Base-by-base conservation (phyloP, 345 rosid genomes). In the Lepidium africanum region DNA sequence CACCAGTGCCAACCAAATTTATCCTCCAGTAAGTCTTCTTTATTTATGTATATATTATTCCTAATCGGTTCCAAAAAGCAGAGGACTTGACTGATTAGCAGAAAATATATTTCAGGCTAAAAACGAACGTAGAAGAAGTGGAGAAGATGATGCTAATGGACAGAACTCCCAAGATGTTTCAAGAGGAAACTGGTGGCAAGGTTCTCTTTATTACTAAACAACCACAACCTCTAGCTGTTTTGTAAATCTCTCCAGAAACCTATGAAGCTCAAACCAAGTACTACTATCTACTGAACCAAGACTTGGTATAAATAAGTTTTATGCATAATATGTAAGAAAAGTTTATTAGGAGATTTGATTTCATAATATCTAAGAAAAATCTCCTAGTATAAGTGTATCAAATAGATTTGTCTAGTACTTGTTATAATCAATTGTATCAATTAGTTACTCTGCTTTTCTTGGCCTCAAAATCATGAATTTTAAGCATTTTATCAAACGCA, bases 111-210 rank as follows among this genome's bases (percentile, higher is more conserved):
- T 37, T 65, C 51, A 70, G 76, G 58, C n/a, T 13, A 75, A 76
- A 46, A 88, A 79, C 81, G 88, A 86, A 39, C 87, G 82, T 33
- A 80, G 66, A 21, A 87, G 52, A 70, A 59, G 36, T 6, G 63
- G 72, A 43, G 93, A 84, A 68, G 86, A 83, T 67, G 96, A 83
- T 74, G 76, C 83, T 19, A 83, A 80, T 54, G 88, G 79, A 64
- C 73, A 76, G 56, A 82, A 81, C 69, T 75, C 92, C 2, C 77
- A 77, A 16, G 81, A 77, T 80, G 98, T 83, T 37, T 85, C 96
- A 15, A 87, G 98, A 80, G 98, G 97, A 76, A 90, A 93, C 63
- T 93, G 98, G 98, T 93, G 98, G 98, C 86, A 88, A 82, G 98
- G 98, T 81, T 90, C 98, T 10, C 94, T 93, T 67, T 93, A 93